Conservation (phyloP, 768 basidiomycete species). For the Pulveroboletus frians region DNA sequence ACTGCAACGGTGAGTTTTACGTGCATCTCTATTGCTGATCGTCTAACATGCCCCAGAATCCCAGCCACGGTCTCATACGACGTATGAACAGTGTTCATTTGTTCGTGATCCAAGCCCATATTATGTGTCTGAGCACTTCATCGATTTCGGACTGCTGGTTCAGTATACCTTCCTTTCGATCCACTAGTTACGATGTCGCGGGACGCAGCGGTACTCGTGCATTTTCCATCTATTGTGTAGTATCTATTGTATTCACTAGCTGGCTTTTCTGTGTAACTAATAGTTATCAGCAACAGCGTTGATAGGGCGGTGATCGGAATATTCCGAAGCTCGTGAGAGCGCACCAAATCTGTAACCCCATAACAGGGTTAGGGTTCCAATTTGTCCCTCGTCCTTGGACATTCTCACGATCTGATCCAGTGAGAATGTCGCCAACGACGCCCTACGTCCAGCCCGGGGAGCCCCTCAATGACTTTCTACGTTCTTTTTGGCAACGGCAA, state of each 20-base stretch:
- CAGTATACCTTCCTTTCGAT: neutral
- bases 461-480: slow-evolving; percentile 79
- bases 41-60: too few species aligned
- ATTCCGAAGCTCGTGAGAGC: too few species aligned
- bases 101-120: neutral
- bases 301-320: too few species aligned
- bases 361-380: slow-evolving; percentile 25
- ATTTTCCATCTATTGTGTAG: neutral
- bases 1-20: too few species aligned
- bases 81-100: neutral
- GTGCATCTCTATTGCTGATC: too few species aligned
- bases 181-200: neutral
- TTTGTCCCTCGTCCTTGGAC: neutral
- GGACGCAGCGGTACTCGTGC: neutral
- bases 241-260: neutral
- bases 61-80: too few species aligned
- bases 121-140: neutral
- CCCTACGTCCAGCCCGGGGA: slow-evolving; percentile 82
- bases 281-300: too few species aligned
- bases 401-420: slow-evolving; percentile 20
- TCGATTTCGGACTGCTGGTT: neutral
- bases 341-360: slow-evolving; percentile 10
- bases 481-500: slow-evolving; percentile 87
- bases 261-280: neutral
- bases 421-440: slow-evolving; percentile 32